Evolutionary conservation across 78 protist genomes (phyloP).

Genomic region (Ministeria vibrans): DNA sequence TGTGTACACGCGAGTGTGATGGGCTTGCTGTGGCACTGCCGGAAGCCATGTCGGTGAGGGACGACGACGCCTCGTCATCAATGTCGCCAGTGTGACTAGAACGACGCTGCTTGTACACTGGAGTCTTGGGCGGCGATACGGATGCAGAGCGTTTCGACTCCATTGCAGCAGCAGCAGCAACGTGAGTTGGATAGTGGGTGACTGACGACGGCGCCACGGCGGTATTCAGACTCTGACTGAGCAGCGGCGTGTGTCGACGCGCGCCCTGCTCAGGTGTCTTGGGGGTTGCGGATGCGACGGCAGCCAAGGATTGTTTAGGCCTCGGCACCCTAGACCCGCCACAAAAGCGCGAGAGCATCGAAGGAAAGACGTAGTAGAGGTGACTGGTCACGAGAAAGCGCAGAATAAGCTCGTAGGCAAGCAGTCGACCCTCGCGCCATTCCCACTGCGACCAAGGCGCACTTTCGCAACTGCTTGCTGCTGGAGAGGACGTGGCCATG

Average conservation of each 20-base stretch:
- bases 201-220: background rate
- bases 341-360: too few relatives aligned
- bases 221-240: background rate
- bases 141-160: too few relatives aligned
- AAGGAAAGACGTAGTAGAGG: slow-evolving; percentile 12
- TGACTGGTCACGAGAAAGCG: background rate
- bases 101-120: too few relatives aligned
- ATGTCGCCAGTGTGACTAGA: too few relatives aligned
- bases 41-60: too few relatives aligned
- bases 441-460: background rate
- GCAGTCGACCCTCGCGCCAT: slow-evolving; percentile 17
- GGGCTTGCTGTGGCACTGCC: too few relatives aligned
- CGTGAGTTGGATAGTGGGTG: background rate
- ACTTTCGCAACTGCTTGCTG: background rate
- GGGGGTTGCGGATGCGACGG: background rate
- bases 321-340: too few relatives aligned
- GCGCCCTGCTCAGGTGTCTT: background rate
- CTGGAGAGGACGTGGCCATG: background rate
- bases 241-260: background rate
- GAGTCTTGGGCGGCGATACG: too few relatives aligned
- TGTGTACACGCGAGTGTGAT: too few relatives aligned
- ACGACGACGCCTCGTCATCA: too few relatives aligned
- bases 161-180: background rate
- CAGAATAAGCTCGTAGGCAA: slow-evolving; percentile 14
- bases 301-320: too few relatives aligned